Evolutionary conservation across 306 rosid species (phyloP).

Genomic region (Oxytropis ochrocephala): DNA sequence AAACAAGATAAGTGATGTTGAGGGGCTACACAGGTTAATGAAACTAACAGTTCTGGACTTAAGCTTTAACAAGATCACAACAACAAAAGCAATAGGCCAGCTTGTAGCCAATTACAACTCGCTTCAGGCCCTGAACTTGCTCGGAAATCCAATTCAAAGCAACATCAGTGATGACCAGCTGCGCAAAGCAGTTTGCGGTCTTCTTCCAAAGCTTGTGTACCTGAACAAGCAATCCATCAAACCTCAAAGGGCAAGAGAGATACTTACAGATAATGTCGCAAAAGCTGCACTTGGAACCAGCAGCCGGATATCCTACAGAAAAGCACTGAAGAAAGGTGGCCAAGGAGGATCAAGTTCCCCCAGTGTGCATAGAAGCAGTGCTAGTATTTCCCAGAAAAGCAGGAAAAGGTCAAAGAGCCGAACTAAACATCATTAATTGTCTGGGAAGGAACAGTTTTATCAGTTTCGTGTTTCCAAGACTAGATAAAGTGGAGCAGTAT

Average conservation of each 20-base stretch:
- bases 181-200: constrained; percentile 54
- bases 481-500: neutral
- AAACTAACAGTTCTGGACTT: constrained; percentile 76
- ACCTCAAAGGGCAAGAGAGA: constrained; percentile 58
- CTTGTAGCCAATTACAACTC: constrained; percentile 86
- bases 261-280: constrained; percentile 54
- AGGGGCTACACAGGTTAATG: constrained; percentile 81
- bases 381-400: constrained; percentile 43
- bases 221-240: constrained; percentile 71
- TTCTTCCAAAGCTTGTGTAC: constrained; percentile 69
- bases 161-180: constrained; percentile 68
- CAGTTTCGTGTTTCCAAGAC: constrained; percentile 4
- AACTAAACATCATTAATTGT: constrained; percentile 19
- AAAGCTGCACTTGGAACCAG: constrained; percentile 75
- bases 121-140: constrained; percentile 65
- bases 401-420: constrained; percentile 34
- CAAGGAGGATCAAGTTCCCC: constrained; percentile 36
- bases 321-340: constrained; percentile 35
- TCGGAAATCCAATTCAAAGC: constrained; percentile 78
- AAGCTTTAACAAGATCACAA: constrained; percentile 85
- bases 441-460: constrained; percentile 17
- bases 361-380: constrained; percentile 41
- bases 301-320: constrained; percentile 39
- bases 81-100: constrained; percentile 67
- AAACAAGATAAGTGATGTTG: constrained; percentile 80